Percentiles rank a stretch among this genome's conserved stretches.
phyloP scores from a whole-genome alignment of 2,329 filamentous ascomycete genomes.

The Ramularia endophylla region DNA sequence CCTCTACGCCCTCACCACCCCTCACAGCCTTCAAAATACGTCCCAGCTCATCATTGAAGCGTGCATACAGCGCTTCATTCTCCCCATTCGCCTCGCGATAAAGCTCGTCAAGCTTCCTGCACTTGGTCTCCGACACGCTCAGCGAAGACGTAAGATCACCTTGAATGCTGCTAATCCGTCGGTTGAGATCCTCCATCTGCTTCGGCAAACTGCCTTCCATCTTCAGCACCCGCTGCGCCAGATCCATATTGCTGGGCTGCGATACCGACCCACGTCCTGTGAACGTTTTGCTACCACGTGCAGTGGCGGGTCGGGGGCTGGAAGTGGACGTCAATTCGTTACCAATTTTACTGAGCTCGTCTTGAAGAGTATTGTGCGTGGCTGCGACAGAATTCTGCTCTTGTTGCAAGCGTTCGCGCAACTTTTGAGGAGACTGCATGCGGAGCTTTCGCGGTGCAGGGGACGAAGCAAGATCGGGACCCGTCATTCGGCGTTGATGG shows the following conservation, averaged over 20 bases:
- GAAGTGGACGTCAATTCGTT: conserved; percentile 61
- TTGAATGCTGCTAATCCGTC: conserved; percentile 59
- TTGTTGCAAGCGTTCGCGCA: conserved; percentile 75
- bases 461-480: conserved; percentile 5
- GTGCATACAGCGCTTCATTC: conserved; percentile 87
- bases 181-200: conserved; percentile 53
- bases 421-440: conserved; percentile 59
- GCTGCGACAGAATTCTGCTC: conserved; percentile 70
- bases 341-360: conserved; percentile 72
- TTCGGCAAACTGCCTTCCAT: conserved; percentile 63
- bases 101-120: conserved; percentile 76
- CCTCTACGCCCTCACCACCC: conserved; percentile 71
- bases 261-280: conserved; percentile 15
- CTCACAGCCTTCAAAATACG: conserved; percentile 73
- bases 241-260: conserved; percentile 33
- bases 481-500: conserved; percentile 12
- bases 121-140: conserved; percentile 66
- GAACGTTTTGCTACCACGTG: conserved; percentile 16
- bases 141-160: conserved; percentile 67
- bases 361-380: conserved; percentile 62
- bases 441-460: conserved; percentile 48
- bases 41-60: conserved; percentile 84
- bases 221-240: conserved; percentile 54
- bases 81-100: conserved; percentile 84
- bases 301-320: conserved; percentile 11